phyloP scores from a whole-genome alignment of 2,329 filamentous ascomycete genomes.

The Diaporthe ampelina region DNA sequence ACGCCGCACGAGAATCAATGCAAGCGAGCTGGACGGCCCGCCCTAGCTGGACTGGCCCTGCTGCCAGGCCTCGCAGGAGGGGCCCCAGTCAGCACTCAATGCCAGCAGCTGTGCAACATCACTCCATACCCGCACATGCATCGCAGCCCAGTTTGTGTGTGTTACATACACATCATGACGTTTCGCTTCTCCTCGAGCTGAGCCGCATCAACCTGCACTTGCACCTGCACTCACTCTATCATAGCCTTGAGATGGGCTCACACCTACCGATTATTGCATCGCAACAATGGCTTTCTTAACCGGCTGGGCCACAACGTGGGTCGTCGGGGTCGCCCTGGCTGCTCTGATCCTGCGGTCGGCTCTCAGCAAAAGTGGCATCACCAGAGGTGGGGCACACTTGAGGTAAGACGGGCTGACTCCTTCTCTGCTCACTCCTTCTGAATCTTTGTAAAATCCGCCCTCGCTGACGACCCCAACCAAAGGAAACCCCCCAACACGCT shows the following conservation, averaged over 20 bases:
- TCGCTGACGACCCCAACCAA: constrained; percentile 7
- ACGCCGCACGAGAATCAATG: constrained; percentile 16
- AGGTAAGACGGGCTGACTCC: constrained; percentile 37
- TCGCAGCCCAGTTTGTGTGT: background rate
- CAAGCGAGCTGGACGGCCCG: background rate
- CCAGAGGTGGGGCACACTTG: constrained; percentile 41
- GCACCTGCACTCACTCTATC: background rate
- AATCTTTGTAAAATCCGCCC: background rate
- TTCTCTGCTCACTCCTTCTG: background rate
- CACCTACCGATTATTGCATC: background rate
- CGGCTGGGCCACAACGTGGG: constrained; percentile 25
- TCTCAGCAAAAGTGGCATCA: constrained; percentile 41
- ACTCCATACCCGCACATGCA: background rate
- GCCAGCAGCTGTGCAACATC: background rate
- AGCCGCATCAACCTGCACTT: background rate
- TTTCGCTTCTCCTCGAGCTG: background rate
- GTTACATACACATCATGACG: constrained; percentile 18
- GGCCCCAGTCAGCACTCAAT: background rate
- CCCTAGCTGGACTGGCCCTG: background rate
- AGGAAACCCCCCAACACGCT: constrained; percentile 65
- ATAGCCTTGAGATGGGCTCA: background rate
- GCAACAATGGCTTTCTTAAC: constrained; percentile 35
- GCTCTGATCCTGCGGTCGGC: constrained; percentile 36
- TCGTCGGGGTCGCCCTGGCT: constrained; percentile 25
- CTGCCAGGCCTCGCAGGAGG: background rate